These are phyloP conservation scores for Wickerhamiella infanticola DNA, from an alignment of 1,139 yeast species.

Conservation along the genomic window DNA sequence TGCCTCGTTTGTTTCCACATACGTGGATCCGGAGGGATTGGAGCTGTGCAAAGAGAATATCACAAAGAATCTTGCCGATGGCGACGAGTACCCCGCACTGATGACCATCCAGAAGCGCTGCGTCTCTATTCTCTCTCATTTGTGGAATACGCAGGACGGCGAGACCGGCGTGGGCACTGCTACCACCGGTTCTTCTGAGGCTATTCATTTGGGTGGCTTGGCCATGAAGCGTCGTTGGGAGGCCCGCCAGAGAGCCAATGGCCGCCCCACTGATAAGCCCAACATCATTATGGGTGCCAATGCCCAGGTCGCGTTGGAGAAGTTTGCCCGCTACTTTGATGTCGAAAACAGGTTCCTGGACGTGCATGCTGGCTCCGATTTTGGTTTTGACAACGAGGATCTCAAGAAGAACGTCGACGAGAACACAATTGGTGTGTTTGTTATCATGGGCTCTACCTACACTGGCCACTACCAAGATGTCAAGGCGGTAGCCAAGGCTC, in stretches of 20 bases:
- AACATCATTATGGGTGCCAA: slow-evolving; percentile 90
- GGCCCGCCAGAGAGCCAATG: slow-evolving; percentile 40
- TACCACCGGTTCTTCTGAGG: slow-evolving; percentile 89
- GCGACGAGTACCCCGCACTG: slow-evolving; percentile 83
- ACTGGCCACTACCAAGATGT: slow-evolving; percentile 88
- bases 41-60: slow-evolving; percentile 51
- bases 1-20: slow-evolving; percentile 82
- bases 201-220: slow-evolving; percentile 82
- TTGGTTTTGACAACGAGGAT: slow-evolving; percentile 44
- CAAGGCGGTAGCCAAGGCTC: slow-evolving; percentile 37
- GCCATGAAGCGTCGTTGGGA: slow-evolving; percentile 90
- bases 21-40: slow-evolving; percentile 35
- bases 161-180: slow-evolving; percentile 67
- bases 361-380: slow-evolving; percentile 43
- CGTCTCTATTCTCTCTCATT: slow-evolving; percentile 56
- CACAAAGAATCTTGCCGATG: slow-evolving; percentile 80
- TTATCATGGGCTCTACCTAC: slow-evolving; percentile 78
- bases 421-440: slow-evolving; percentile 85
- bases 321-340: slow-evolving; percentile 85
- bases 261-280: slow-evolving; percentile 49
- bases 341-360: slow-evolving; percentile 71
- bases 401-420: slow-evolving; percentile 61
- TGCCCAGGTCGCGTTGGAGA: slow-evolving; percentile 88
- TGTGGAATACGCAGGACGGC: slow-evolving; percentile 62
- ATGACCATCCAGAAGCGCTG: slow-evolving; percentile 71